Percentiles rank a stretch among this genome's conserved stretches.
Conservation (phyloP, 139 green algal genomes). For the Zygnema cylindricum region DNA sequence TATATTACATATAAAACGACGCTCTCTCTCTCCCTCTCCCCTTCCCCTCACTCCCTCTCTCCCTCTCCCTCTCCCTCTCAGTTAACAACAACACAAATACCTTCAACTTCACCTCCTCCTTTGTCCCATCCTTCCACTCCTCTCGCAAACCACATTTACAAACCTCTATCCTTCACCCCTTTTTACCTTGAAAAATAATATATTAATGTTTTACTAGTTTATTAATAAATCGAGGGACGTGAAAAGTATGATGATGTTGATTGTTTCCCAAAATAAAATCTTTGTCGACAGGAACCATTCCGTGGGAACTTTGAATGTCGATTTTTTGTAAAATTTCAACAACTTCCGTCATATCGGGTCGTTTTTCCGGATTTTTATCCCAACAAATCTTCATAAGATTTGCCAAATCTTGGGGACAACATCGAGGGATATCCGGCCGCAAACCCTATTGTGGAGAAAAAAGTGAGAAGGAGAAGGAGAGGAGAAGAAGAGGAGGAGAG, state of each 20-base stretch:
- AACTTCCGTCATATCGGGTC: slow-evolving; percentile 47
- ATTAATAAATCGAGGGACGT: not conserved
- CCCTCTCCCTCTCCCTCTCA: too few relatives aligned
- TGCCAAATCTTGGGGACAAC: slow-evolving; percentile 51
- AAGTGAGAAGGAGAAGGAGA: not conserved
- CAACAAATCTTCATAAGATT: slow-evolving; percentile 46
- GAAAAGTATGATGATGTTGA: not conserved
- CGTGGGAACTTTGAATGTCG: not conserved
- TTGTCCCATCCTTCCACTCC: too few relatives aligned
- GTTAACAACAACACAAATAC: too few relatives aligned
- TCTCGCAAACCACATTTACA: too few relatives aligned
- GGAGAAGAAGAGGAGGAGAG: not conserved
- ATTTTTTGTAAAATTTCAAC: slow-evolving; percentile 31
- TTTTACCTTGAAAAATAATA: not conserved
- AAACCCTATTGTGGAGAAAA: slow-evolving; percentile 31
- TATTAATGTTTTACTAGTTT: not conserved
- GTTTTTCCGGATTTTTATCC: slow-evolving; percentile 21
- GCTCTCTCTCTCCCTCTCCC: too few relatives aligned
- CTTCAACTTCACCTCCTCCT: too few relatives aligned
- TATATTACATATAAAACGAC: too few relatives aligned
- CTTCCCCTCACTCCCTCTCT: too few relatives aligned
- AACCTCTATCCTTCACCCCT: too few relatives aligned
- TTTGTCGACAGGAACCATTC: not conserved
- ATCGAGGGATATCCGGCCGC: slow-evolving; percentile 25
- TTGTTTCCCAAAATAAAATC: not conserved